Evolutionary conservation across 2,329 filamentous ascomycete genomes (phyloP), one percentile per base, ranked within the genome.

Genomic region (Arthrinium puccinioides): DNA sequence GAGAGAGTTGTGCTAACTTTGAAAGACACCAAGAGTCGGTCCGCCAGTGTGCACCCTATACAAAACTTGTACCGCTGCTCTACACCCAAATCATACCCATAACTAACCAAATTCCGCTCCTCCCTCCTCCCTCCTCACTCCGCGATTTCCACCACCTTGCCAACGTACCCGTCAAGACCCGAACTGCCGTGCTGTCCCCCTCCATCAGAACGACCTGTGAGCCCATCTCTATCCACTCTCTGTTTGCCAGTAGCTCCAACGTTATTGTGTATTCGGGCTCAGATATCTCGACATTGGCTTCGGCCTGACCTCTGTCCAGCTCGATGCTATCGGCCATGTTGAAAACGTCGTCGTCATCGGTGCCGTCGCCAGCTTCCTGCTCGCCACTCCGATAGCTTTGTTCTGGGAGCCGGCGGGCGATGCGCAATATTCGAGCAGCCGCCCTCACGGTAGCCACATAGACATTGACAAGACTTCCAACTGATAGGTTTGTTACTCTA

Each of bases 381-480:
- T 40, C n/a, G n/a, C n/a, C n/a, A n/a, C n/a, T 47, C 18, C 54
- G 49, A 3, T 51, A 32, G 15, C 52, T 50, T 21, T 49, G 47
- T 9, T 49, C 49, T 6, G 41, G 44, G 21, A 47, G 46, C 38
- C 48, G 51, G 19, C 55, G 49, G 21, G 54, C 65, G 9, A 83
- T 69, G 21, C 74, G 72, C 19, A 84, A 56, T 2, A 97, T 76
- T 42, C 83, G 81, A 1, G 87, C 89, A 0, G 84, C 79, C 2
- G 88, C 84, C 8, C 90, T 76, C 11, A 97, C 81, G 53, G 88
- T 96, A 14, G 87, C 87, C 27, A 89, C 77, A 53, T 96, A 97
- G 1, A 90, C 76, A 21, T 94, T 88, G 5, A 89, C 80, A 23
- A 82, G 68, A 27, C 74, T 81, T 2, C 85, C 84, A 1, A 79